Conservation (phyloP, 345 rosid species). For the Cardamine chenopodiifolia region DNA sequence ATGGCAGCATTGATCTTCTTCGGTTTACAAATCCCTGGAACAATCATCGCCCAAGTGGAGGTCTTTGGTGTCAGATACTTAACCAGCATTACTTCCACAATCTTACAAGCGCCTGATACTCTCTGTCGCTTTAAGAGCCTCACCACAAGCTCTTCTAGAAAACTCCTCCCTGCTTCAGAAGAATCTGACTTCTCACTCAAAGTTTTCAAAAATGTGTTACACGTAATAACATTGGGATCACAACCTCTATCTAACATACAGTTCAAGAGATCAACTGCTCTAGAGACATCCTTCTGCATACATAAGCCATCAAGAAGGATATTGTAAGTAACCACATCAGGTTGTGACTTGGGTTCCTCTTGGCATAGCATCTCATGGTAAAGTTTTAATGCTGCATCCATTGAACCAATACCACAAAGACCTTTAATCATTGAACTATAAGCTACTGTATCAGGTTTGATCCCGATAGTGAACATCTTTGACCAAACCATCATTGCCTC, state of each 20-base stretch:
- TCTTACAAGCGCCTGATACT: slow-evolving; percentile 63
- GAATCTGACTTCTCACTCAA: slow-evolving; percentile 66
- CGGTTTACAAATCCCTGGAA: slow-evolving; percentile 70
- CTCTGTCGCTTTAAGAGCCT: slow-evolving; percentile 69
- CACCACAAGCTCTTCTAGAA: slow-evolving; percentile 77
- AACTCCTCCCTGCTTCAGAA: slow-evolving; percentile 70
- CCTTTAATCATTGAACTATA: slow-evolving; percentile 91
- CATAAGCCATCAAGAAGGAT: slow-evolving; percentile 78
- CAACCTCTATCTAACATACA: slow-evolving; percentile 74
- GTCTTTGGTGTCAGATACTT: slow-evolving; percentile 63
- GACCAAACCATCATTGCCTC: slow-evolving; percentile 82
- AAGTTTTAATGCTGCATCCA: slow-evolving; percentile 73
- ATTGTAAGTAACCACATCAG: slow-evolving; percentile 88
- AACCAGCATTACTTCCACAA: slow-evolving; percentile 74
- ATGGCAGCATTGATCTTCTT: slow-evolving; percentile 64
- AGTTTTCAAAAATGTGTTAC: slow-evolving; percentile 70
- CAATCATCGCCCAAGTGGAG: slow-evolving; percentile 69
- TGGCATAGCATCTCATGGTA: slow-evolving; percentile 86
- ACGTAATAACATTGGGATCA: slow-evolving; percentile 80
- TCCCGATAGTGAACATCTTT: slow-evolving; percentile 69
- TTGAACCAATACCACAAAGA: slow-evolving; percentile 60
- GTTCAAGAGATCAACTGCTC: slow-evolving; percentile 80
- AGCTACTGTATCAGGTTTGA: slow-evolving; percentile 74
- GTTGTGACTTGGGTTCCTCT: slow-evolving; percentile 63
- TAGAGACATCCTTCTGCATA: slow-evolving; percentile 56